These are phyloP conservation scores for Jacaranda copaia DNA, from an alignment of 257 asterid species.

Conservation along the genomic window DNA sequence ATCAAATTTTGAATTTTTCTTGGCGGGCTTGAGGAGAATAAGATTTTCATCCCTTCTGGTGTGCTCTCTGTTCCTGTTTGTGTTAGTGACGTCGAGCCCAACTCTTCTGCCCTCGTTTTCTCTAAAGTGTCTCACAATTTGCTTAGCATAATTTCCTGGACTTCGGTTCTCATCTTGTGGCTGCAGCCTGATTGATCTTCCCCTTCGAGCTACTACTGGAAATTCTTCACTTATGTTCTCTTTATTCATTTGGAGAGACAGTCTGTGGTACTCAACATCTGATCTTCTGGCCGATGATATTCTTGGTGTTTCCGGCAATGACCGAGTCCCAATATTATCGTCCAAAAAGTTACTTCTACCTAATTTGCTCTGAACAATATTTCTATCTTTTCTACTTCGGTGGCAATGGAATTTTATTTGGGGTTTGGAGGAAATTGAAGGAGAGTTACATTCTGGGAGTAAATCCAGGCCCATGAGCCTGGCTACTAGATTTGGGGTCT, in stretches of 20 bases:
- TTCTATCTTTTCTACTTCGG: conserved; percentile 28
- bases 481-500: conserved; percentile 78
- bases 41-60: conserved; percentile 47
- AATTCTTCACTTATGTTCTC: conserved; percentile 48
- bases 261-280: conserved; percentile 68
- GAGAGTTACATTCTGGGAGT: conserved; percentile 63
- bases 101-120: conserved; percentile 63
- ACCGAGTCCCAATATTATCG: conserved; percentile 49
- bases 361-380: conserved; percentile 31
- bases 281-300: conserved; percentile 62
- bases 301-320: conserved; percentile 85
- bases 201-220: conserved; percentile 35
- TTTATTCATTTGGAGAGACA: conserved; percentile 70
- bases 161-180: conserved; percentile 45
- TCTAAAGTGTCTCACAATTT: conserved; percentile 61
- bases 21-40: conserved; percentile 51
- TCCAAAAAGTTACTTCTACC: conserved; percentile 32
- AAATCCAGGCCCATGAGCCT: conserved; percentile 90
- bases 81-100: conserved; percentile 68
- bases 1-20: conserved; percentile 35
- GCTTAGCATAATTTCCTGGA: conserved; percentile 53
- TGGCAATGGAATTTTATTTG: conserved; percentile 29
- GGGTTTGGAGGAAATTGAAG: conserved; percentile 43
- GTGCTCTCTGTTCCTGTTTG: conserved; percentile 33
- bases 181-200: conserved; percentile 16